Conservation (phyloP, 768 basidiomycete genomes). For the Hemileccinum rubropunctum region DNA sequence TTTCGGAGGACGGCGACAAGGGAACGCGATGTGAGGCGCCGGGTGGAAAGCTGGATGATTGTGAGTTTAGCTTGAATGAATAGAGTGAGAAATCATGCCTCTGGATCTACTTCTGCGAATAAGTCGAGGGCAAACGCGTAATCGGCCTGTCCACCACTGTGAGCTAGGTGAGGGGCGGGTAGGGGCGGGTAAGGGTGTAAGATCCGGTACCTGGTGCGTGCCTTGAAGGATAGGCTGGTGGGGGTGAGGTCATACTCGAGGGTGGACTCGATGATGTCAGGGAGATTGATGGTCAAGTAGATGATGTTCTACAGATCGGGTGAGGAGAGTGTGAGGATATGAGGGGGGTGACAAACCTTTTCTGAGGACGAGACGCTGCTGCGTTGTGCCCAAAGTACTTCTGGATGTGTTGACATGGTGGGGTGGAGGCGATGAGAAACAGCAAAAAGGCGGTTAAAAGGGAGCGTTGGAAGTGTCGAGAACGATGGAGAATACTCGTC, state of each 20-base stretch:
- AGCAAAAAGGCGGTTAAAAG: constrained; percentile 6
- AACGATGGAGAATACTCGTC: constrained; percentile 31
- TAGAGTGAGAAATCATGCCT: constrained; percentile 42
- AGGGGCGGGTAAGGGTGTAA: neutral
- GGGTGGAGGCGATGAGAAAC: constrained; percentile 5
- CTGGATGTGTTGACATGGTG: constrained; percentile 63
- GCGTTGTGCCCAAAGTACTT: constrained; percentile 94
- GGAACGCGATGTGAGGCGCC: constrained; percentile 66
- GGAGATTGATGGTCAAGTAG: constrained; percentile 81
- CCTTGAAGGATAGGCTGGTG: constrained; percentile 60
- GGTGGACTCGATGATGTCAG: constrained; percentile 60
- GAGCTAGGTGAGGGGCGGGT: constrained; percentile 5
- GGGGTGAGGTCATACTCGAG: constrained; percentile 60
- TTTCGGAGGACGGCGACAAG: constrained; percentile 74
- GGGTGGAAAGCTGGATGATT: constrained; percentile 27
- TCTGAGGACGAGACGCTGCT: constrained; percentile 60
- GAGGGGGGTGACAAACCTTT: constrained; percentile 52
- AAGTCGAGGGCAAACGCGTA: constrained; percentile 79
- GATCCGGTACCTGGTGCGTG: constrained; percentile 54
- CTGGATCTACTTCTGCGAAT: constrained; percentile 70
- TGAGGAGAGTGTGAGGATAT: neutral
- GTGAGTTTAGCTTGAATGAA: constrained; percentile 3
- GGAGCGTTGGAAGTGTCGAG: constrained; percentile 27
- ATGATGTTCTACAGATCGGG: constrained; percentile 66
- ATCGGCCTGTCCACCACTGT: constrained; percentile 48